phyloP scores from a whole-genome alignment of 2,329 filamentous ascomycete species.

The Stagonosporopsis rhizophila region DNA sequence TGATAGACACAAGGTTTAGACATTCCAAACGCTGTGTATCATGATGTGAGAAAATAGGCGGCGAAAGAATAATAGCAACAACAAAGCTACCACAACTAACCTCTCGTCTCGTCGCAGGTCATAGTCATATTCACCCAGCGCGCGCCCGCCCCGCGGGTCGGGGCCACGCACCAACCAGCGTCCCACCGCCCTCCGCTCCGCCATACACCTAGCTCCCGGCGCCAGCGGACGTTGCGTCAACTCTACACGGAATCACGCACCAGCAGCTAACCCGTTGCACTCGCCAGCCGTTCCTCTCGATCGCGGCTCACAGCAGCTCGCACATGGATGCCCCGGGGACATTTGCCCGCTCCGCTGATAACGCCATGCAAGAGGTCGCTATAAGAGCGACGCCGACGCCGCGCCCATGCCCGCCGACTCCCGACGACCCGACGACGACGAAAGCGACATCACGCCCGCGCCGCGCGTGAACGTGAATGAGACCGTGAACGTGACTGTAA shows the following conservation, averaged over 20 bases:
- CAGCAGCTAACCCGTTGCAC: background rate
- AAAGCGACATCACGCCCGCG: background rate
- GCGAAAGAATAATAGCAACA: too few relatives aligned
- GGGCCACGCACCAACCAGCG: too few relatives aligned
- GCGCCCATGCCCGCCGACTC: background rate
- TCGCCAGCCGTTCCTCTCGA: slow-evolving; percentile 1
- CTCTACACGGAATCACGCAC: slow-evolving; percentile 21
- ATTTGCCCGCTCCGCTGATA: slow-evolving; percentile 4
- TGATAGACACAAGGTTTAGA: slow-evolving; percentile 1
- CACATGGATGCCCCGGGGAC: too few relatives aligned
- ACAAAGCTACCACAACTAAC: too few relatives aligned
- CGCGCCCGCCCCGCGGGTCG: too few relatives aligned
- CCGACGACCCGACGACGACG: slow-evolving; percentile 1
- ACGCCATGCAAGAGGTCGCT: slow-evolving; percentile 1
- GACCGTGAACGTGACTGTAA: too few relatives aligned
- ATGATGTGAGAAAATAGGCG: too few relatives aligned
- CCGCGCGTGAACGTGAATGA: too few relatives aligned
- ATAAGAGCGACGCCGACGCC: background rate
- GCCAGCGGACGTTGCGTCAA: slow-evolving; percentile 17
- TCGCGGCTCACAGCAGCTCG: background rate
- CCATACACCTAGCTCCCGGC: background rate
- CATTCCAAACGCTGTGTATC: too few relatives aligned
- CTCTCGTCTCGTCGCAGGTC: too few relatives aligned
- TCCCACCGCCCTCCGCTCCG: too few relatives aligned
- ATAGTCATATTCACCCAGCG: too few relatives aligned